Conservation (phyloP, 495 filamentous ascomycete species). For the Copromyces sp. region DNA sequence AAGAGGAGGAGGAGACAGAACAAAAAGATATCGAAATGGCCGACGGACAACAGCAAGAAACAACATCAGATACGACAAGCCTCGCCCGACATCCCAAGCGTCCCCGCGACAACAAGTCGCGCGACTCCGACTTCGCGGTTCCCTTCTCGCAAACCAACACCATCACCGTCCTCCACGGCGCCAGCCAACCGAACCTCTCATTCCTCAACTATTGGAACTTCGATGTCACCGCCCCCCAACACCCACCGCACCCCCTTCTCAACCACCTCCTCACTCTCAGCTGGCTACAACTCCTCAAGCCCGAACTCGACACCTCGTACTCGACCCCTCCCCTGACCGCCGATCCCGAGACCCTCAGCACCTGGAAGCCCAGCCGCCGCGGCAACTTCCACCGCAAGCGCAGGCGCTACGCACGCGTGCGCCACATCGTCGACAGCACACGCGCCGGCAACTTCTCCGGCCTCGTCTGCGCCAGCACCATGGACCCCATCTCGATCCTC, state of each 20-base stretch:
- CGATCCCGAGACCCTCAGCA: slow-evolving; percentile 43
- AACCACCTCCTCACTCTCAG: slow-evolving; percentile 72
- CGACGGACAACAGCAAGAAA: slow-evolving; percentile 3
- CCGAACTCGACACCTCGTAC: slow-evolving; percentile 60
- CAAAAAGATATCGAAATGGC: slow-evolving; percentile 11
- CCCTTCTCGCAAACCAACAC: slow-evolving; percentile 60
- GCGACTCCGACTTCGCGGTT: slow-evolving; percentile 24
- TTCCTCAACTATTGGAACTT: slow-evolving; percentile 81
- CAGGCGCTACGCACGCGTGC: slow-evolving; percentile 61
- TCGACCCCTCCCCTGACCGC: slow-evolving; percentile 44
- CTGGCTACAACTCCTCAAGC: slow-evolving; percentile 81
- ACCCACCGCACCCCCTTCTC: slow-evolving; percentile 63
- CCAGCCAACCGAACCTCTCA: slow-evolving; percentile 79
- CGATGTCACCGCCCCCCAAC: slow-evolving; percentile 55
- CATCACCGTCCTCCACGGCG: slow-evolving; percentile 77
- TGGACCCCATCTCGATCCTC: slow-evolving; percentile 70
- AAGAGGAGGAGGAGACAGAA: slow-evolving; percentile 22
- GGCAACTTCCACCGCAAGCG: slow-evolving; percentile 78
- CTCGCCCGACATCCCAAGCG: slow-evolving; percentile 2
- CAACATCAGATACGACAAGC: slow-evolving; percentile 1
- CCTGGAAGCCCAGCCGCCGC: slow-evolving; percentile 66
- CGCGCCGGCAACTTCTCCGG: slow-evolving; percentile 71
- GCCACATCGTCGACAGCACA: slow-evolving; percentile 58
- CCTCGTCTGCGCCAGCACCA: slow-evolving; percentile 66
- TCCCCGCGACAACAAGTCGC: slow-evolving; percentile 20